A percentile compares a stretch with the other conserved stretches of the same genome.
These are phyloP conservation scores for Pelagomonas calceolata DNA, from an alignment of 108 stramenopile species.

Conservation along the genomic window DNA sequence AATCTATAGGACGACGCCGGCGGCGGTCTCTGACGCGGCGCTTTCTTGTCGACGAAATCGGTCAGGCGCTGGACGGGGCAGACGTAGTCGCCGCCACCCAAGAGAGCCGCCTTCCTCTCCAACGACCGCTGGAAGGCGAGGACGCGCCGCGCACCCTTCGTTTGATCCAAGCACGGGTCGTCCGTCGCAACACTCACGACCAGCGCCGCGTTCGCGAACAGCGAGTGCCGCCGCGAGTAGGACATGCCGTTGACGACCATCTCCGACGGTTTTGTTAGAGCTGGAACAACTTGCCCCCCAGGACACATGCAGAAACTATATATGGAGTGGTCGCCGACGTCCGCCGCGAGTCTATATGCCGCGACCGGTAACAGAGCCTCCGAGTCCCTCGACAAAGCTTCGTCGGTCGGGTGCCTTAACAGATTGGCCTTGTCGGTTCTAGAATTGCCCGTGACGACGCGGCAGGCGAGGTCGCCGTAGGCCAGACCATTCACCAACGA, in stretches of 20 bases:
- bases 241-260: conserved; percentile 92
- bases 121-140: conserved; percentile 50
- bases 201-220: conserved; percentile 83
- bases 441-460: no score
- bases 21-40: conserved; percentile 17
- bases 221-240: conserved; percentile 67
- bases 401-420: conserved; percentile 45
- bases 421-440: neutral
- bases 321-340: conserved; percentile 61
- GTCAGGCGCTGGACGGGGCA: conserved; percentile 82
- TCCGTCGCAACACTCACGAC: conserved; percentile 67
- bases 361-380: conserved; percentile 62
- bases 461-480: conserved; percentile 25
- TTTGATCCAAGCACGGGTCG: no score
- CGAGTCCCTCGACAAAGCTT: no score
- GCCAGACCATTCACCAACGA: conserved; percentile 66
- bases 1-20: conserved; percentile 81
- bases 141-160: no score
- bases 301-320: conserved; percentile 70
- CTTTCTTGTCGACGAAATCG: conserved; percentile 49
- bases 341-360: conserved; percentile 72
- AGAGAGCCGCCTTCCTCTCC: conserved; percentile 62
- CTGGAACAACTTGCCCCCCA: conserved; percentile 82
- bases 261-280: conserved; percentile 65
- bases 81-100: conserved; percentile 65